Evolutionary conservation across 2,329 filamentous ascomycete species (phyloP).

Genomic region (Boeremia lycopersici): DNA sequence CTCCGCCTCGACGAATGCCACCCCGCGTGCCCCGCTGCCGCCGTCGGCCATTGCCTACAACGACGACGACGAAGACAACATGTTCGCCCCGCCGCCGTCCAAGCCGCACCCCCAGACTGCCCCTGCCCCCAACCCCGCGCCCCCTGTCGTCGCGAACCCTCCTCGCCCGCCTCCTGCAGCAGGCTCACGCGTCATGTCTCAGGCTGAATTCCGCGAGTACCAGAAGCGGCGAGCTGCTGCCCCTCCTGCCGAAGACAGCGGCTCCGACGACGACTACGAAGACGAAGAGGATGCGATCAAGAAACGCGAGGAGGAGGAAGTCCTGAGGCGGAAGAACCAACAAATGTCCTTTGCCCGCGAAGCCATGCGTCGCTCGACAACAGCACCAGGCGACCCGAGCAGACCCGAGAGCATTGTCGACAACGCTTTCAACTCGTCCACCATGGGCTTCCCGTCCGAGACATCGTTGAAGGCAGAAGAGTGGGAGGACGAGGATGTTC

Average conservation of each 20-base stretch:
- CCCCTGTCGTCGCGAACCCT: constrained; percentile 20
- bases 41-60: constrained; percentile 23
- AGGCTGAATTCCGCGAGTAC: constrained; percentile 41
- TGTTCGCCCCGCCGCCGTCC: constrained; percentile 33
- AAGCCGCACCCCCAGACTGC: constrained; percentile 14
- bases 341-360: constrained; percentile 44
- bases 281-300: constrained; percentile 46
- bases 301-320: constrained; percentile 42
- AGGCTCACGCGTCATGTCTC: constrained; percentile 40
- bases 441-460: constrained; percentile 44
- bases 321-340: constrained; percentile 39
- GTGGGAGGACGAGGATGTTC: constrained; percentile 48
- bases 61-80: constrained; percentile 38
- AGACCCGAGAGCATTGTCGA: constrained; percentile 28
- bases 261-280: constrained; percentile 45
- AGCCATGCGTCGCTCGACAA: constrained; percentile 44
- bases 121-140: constrained; percentile 13
- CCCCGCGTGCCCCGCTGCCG: constrained; percentile 35
- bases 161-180: constrained; percentile 14
- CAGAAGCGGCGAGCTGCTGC: constrained; percentile 36
- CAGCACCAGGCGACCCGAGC: constrained; percentile 28
- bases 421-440: constrained; percentile 13
- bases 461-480: constrained; percentile 44
- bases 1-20: constrained; percentile 40
- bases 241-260: constrained; percentile 34